phyloP scores from a whole-genome alignment of 805 yeast genomes.

The Candida insectalens region DNA sequence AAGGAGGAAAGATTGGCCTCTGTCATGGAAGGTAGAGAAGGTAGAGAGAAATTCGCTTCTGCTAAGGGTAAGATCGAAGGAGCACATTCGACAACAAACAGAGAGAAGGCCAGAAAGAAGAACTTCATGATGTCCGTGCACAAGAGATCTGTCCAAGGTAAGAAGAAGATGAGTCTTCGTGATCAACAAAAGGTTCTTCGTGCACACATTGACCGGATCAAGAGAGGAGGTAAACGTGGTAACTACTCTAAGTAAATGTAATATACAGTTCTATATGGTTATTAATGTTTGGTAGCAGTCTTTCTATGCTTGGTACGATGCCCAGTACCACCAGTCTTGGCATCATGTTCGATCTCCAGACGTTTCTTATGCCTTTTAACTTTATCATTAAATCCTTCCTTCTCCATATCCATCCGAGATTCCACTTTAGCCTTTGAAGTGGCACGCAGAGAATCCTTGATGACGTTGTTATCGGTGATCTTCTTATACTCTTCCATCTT shows the following conservation, averaged over 20 bases:
- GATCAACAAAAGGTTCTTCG: conserved; percentile 81
- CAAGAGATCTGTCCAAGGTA: conserved; percentile 89
- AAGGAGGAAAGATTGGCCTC: conserved; percentile 87
- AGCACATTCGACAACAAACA: conserved; percentile 85
- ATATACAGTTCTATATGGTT: background rate
- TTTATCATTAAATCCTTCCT: conserved; percentile 74
- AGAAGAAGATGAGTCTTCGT: conserved; percentile 78
- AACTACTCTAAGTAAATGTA: too few relatives aligned
- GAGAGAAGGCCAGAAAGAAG: conserved; percentile 96
- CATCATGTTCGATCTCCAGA: conserved; percentile 4
- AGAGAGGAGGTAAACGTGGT: conserved; percentile 38
- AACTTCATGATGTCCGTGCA: conserved; percentile 98
- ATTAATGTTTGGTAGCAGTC: too few relatives aligned
- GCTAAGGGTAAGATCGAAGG: conserved; percentile 71
- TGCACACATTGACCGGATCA: conserved; percentile 85
- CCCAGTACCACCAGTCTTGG: too few relatives aligned
- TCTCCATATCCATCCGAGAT: conserved; percentile 88
- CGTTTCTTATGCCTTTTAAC: conserved; percentile 15
- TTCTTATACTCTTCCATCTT: conserved; percentile 70
- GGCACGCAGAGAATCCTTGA: conserved; percentile 57
- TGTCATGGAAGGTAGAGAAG: conserved; percentile 88
- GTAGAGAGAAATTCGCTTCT: conserved; percentile 83
- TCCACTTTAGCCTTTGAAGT: conserved; percentile 83
- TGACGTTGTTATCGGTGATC: conserved; percentile 68
- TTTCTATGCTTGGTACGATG: too few relatives aligned